Conservation (phyloP, 352 stramenopile genomes). For the Aphanomyces invadans region DNA sequence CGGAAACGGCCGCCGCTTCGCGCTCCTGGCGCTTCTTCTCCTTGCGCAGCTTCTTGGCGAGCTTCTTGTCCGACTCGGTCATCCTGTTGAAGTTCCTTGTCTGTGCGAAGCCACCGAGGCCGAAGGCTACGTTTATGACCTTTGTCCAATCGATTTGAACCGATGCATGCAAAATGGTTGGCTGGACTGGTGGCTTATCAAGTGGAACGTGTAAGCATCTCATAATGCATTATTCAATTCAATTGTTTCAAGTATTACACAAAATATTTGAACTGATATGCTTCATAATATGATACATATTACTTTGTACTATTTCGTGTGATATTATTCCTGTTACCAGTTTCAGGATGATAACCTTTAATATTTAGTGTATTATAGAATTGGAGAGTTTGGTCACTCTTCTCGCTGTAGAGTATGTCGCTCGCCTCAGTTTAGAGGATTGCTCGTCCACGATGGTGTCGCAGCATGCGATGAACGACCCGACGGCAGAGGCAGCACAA, state of each 20-base stretch:
- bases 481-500: neutral
- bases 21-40: conserved; percentile 22
- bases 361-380: neutral
- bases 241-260: too few relatives aligned
- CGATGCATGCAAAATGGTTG: conserved; percentile 6
- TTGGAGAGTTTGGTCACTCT: neutral
- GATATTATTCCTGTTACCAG: too few relatives aligned
- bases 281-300: too few relatives aligned
- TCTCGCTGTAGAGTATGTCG: too few relatives aligned
- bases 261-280: too few relatives aligned
- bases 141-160: conserved; percentile 8
- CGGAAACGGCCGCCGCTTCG: neutral
- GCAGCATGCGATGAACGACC: neutral
- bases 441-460: too few relatives aligned
- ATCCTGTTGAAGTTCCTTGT: neutral
- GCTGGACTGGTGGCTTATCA: conserved; percentile 6
- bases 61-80: conserved; percentile 21
- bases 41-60: conserved; percentile 30
- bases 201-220: neutral
- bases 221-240: neutral
- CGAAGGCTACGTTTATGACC: neutral
- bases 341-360: neutral
- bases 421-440: too few relatives aligned
- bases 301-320: too few relatives aligned
- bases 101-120: neutral